Percentiles rank a stretch among this genome's conserved stretches.
Conservation (phyloP, 768 basidiomycete genomes). For the Mycena vulgaris region DNA sequence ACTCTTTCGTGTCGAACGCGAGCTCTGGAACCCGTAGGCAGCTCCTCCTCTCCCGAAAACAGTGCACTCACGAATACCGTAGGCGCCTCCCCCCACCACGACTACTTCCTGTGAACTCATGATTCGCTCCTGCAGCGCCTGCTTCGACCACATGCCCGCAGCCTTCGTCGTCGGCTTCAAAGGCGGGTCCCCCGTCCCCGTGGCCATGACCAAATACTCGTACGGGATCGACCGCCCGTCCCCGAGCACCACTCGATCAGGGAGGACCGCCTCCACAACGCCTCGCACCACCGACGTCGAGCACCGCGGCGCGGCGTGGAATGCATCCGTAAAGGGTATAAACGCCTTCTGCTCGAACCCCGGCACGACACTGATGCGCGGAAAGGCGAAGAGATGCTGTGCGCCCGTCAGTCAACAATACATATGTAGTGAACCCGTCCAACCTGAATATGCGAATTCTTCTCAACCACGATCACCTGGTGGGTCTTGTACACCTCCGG, state of each 20-base stretch:
- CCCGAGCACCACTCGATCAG: slow-evolving; percentile 39
- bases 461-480: slow-evolving; percentile 50
- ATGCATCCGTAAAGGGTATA: slow-evolving; percentile 47
- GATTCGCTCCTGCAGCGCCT: slow-evolving; percentile 49
- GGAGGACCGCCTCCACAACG: slow-evolving; percentile 36
- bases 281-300: slow-evolving; percentile 41
- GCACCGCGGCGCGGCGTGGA: slow-evolving; percentile 37
- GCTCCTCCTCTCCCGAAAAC: neutral
- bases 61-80: slow-evolving; percentile 67
- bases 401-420: neutral
- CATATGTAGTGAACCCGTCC: neutral
- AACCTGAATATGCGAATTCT: slow-evolving; percentile 50
- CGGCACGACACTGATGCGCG: slow-evolving; percentile 48
- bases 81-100: slow-evolving; percentile 72
- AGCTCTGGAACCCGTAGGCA: neutral
- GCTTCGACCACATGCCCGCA: slow-evolving; percentile 43
- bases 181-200: slow-evolving; percentile 45
- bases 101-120: slow-evolving; percentile 57
- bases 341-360: slow-evolving; percentile 50
- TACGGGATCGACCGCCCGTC: slow-evolving; percentile 44
- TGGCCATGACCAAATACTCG: slow-evolving; percentile 54
- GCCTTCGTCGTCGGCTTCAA: slow-evolving; percentile 39
- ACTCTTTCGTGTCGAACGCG: slow-evolving; percentile 57
- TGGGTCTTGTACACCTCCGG: slow-evolving; percentile 42
- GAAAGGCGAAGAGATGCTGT: slow-evolving; percentile 52